Conservation (phyloP, 106 monocot species). For the Dendrobium nobile region DNA sequence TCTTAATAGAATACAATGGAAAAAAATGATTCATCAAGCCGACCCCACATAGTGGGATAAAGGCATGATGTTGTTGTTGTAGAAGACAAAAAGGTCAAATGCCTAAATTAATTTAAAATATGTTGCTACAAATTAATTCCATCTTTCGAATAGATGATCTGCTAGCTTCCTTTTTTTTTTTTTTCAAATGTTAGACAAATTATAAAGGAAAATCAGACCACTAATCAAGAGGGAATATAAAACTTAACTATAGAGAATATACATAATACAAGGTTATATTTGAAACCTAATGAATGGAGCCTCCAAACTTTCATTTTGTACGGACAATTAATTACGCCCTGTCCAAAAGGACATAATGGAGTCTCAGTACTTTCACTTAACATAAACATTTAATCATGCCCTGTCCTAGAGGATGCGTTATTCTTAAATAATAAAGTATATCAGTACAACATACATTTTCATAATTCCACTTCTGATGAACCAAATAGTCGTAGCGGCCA, state of each 20-base stretch:
- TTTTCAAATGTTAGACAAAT: background rate
- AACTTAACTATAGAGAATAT: background rate
- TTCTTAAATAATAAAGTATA: background rate
- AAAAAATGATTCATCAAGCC: too few species aligned
- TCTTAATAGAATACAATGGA: too few species aligned
- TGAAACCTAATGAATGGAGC: background rate
- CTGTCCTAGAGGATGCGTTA: background rate
- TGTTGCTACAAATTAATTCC: background rate
- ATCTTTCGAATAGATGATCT: background rate
- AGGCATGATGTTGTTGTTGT: too few species aligned
- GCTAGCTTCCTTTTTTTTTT: background rate
- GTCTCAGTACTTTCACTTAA: background rate
- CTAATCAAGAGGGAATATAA: background rate
- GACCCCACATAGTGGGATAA: too few species aligned
- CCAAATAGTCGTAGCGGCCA: conserved; percentile 78
- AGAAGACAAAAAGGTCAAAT: background rate
- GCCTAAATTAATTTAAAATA: background rate
- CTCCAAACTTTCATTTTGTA: background rate
- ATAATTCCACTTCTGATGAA: conserved; percentile 59
- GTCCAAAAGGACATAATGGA: too few species aligned
- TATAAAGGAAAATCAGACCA: background rate
- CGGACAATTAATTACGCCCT: background rate
- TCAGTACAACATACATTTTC: conserved; percentile 33
- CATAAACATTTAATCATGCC: background rate
- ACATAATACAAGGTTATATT: background rate